These are phyloP conservation scores for Solanum hybrid DNA, from an alignment of 305 asterid genomes.

Conservation along the genomic window DNA sequence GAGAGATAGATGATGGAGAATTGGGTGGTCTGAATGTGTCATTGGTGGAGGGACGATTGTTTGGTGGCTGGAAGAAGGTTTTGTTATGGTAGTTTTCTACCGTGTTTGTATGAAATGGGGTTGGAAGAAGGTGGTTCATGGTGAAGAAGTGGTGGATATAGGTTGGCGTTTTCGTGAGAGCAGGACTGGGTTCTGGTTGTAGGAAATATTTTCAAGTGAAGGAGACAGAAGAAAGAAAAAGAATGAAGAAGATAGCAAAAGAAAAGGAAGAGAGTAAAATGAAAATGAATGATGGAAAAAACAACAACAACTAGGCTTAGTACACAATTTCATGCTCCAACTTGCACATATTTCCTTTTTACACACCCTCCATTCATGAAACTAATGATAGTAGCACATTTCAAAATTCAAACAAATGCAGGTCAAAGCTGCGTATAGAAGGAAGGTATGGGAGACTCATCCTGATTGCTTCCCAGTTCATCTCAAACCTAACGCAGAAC, in stretches of 20 bases:
- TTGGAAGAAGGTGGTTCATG: background rate
- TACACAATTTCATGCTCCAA: background rate
- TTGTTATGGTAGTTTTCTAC: background rate
- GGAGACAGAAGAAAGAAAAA: background rate
- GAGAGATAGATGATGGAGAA: background rate
- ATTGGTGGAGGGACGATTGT: background rate
- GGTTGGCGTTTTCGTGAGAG: background rate
- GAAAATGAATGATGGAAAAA: background rate
- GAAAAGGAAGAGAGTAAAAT: background rate
- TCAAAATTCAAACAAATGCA: constrained; percentile 8
- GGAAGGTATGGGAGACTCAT: constrained; percentile 59
- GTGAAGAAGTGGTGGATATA: background rate
- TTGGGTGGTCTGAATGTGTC: background rate
- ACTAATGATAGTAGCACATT: background rate
- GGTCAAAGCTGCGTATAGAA: constrained; percentile 60
- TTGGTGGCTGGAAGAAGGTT: background rate
- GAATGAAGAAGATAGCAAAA: background rate
- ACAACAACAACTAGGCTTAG: background rate
- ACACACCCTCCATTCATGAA: background rate
- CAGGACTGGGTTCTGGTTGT: background rate
- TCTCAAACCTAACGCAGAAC: constrained; percentile 42
- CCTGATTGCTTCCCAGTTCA: constrained; percentile 61
- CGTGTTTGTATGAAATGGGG: background rate
- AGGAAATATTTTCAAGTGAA: background rate
- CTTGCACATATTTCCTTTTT: background rate